Evolutionary conservation across 257 asterid species (phyloP), one percentile per base, ranked within the genome.

Genomic region (Ballota nigra): DNA sequence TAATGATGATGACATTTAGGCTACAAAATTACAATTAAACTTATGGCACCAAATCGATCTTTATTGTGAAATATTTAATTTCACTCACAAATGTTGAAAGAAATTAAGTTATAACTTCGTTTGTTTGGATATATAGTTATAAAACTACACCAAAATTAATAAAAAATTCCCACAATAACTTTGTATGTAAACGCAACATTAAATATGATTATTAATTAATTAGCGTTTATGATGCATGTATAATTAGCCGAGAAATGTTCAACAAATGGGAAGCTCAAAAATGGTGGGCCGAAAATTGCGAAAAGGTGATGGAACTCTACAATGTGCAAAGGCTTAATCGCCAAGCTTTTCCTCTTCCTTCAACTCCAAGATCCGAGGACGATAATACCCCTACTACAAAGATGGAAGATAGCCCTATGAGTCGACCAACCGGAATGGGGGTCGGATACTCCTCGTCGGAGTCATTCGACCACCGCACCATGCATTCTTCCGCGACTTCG

Each of bases 201-300:
- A n/a, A n/a, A n/a, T n/a, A n/a, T n/a, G n/a, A n/a, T n/a, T n/a
- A n/a, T n/a, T n/a, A n/a, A n/a, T n/a, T n/a, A n/a, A n/a, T n/a
- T n/a, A n/a, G n/a, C n/a, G n/a, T n/a, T n/a, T n/a, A n/a, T n/a
- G n/a, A n/a, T n/a, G n/a, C 71, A 71, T 19, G 13, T 76, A 69
- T 52, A 8, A 58, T 68, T 67, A 92, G 98, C 84, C 96, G 96
- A 43, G 98, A 92, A 73, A 83, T 81, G 78, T 92, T 88, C 73
- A 85, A 90, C 88, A 90, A 89, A 81, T 85, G 88, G 85, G 91
- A 89, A 90, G 98, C 98, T 36, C 98, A 92, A 76, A 81, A 72
- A 63, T 92, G 98, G 98, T 92, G 98, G 98, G 75, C 95, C 1
- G 98, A 90, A 55, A 92, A 92, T 68, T 86, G 77, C 34, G 97